These are phyloP conservation scores for Luffa aegyptiaca DNA, from an alignment of 306 rosid genomes.

Conservation along the genomic window DNA sequence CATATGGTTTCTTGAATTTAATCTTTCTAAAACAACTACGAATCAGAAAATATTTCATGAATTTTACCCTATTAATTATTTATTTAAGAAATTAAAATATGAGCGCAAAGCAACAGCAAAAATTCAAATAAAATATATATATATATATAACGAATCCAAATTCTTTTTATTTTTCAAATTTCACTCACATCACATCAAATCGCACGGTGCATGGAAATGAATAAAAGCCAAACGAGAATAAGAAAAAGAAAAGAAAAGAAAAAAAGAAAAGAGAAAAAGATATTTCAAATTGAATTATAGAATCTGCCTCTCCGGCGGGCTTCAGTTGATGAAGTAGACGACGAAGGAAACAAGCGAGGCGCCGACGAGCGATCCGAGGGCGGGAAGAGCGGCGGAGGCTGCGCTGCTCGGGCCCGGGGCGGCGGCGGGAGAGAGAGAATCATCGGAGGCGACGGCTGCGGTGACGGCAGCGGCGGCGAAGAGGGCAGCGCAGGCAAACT, in stretches of 20 bases:
- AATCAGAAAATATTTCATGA: too few relatives aligned
- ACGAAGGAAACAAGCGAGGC: constrained; percentile 20
- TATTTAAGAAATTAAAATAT: neutral
- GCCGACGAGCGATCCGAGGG: constrained; percentile 17
- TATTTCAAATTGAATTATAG: neutral
- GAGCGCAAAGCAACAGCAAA: neutral
- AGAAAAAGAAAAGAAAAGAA: neutral
- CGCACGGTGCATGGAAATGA: neutral
- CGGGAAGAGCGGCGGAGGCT: constrained; percentile 9
- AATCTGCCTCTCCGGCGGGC: neutral
- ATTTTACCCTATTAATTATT: too few relatives aligned
- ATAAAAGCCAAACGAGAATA: neutral
- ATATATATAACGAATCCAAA: neutral
- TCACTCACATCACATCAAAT: neutral
- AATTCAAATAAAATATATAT: neutral
- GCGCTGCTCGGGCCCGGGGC: constrained; percentile 13
- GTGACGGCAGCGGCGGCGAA: constrained; percentile 19
- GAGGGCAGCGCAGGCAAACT: constrained; percentile 11
- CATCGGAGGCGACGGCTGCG: constrained; percentile 12
- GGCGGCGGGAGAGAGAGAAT: constrained; percentile 2
- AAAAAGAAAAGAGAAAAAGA: neutral
- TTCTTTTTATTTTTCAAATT: neutral
- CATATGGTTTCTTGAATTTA: too few relatives aligned
- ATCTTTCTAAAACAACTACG: too few relatives aligned
- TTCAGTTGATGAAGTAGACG: constrained; percentile 15